These are phyloP conservation scores for Xanthoceras sorbifolium DNA, from an alignment of 345 rosid species.

Conservation along the genomic window DNA sequence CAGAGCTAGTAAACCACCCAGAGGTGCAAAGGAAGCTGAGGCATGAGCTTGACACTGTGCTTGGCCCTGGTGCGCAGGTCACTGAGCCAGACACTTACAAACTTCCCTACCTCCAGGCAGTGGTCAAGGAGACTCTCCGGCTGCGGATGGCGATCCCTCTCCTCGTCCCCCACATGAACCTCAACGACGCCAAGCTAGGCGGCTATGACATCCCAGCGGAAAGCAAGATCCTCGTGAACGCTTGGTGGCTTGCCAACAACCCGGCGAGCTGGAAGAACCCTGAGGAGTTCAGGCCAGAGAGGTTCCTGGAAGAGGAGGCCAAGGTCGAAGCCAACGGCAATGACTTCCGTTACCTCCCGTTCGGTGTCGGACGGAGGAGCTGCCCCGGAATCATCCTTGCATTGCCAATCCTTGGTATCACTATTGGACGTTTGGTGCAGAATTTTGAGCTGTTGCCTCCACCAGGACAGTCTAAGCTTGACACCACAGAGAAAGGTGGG, in stretches of 20 bases:
- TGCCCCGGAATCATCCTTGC: conserved; percentile 98
- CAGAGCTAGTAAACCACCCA: conserved; percentile 93
- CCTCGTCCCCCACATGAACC: conserved; percentile 99
- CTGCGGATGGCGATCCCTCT: conserved; percentile 96
- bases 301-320: conserved; percentile 92
- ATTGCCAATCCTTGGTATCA: conserved; percentile 85
- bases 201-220: conserved; percentile 92
- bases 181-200: conserved; percentile 83
- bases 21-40: conserved; percentile 76
- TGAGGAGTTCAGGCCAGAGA: conserved; percentile 92
- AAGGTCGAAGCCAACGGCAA: conserved; percentile 95
- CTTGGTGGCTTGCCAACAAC: conserved; percentile 98
- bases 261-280: conserved; percentile 85
- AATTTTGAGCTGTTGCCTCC: conserved; percentile 97
- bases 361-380: conserved; percentile 95
- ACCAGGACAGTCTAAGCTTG: conserved; percentile 76
- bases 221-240: conserved; percentile 92
- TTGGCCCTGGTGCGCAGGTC: conserved; percentile 70
- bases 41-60: conserved; percentile 69
- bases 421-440: conserved; percentile 89
- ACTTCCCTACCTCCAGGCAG: conserved; percentile 95
- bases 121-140: conserved; percentile 87
- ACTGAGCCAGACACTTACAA: conserved; percentile 82
- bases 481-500: conserved; percentile 88
- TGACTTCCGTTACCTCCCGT: conserved; percentile 93